Evolutionary conservation across 371 early-diverging fungal species (phyloP), one percentile per base, ranked within the genome.

Genomic region (Mucor piriformis): DNA sequence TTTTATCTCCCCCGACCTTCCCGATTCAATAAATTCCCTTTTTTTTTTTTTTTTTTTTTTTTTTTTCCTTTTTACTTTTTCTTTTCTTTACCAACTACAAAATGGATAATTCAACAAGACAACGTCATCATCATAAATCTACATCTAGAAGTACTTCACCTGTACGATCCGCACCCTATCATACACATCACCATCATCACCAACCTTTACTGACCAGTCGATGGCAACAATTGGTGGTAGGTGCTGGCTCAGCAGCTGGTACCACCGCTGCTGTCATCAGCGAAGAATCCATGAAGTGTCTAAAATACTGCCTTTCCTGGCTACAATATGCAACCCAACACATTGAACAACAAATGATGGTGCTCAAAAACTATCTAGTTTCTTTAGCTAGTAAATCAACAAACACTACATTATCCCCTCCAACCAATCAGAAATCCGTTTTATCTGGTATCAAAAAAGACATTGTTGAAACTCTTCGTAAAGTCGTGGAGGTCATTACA

Each of bases 401-500:
- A 29, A 29, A 29, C 7, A 51, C 67, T n/a, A n/a, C n/a, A n/a
- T n/a, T n/a, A n/a, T n/a, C n/a, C n/a, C n/a, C n/a, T n/a, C n/a
- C n/a, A n/a, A n/a, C n/a, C 10, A 63, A 73, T 2, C 61, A 74
- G 2, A 57, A 76, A n/a, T 72, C 78, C 18, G 69, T 73, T 0
- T 63, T 93, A 35, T 83, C 86, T 0, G 54, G 71, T 20, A 86
- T 92, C 54, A 88, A 89, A 64, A 85, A 83, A 38, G 95, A 96
- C 57, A 86, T 96, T 2, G 92, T 93, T 0, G 84, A 88, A 34
- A 94, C 94, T 0, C 75, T 97, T 24, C 83, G 93, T 46, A 87
- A 87, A 50, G 97, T 94, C 0, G 92, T 97, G 3, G 92, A 89
- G 16, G 86, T 96, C 20, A 82, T 97, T 51, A 90, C 89, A 42